Base-by-base conservation (phyloP, 805 yeast species). In the Metschnikowia aberdeeniae region DNA sequence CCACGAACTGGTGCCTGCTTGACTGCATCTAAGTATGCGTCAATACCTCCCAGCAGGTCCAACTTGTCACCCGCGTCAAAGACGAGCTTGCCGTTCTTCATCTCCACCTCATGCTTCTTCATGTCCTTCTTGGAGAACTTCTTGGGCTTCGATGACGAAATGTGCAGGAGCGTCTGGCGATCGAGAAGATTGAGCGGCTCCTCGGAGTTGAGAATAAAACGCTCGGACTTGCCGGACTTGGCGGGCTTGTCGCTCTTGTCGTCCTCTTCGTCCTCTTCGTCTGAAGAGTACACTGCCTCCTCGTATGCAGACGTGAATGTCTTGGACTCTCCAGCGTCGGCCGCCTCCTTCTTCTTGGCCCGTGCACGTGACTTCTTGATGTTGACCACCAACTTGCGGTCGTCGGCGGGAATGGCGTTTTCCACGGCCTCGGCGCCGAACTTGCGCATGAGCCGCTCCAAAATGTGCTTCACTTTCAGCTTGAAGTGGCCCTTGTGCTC, bases 401-500 rank as follows among this genome's bases (percentile, higher is more conserved):
- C 98, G 43, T 84, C 92, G 60, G 86, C 96, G 9, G 99, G 99
- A 68, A 93, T 89, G 42, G 81, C 78, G 43, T 70, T 70, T 60
- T 86, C 96, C 42, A 93, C 78, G n/a, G 72, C 76, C 29, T 90
- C 97, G 50, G 80, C 76, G n/a, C 98, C 97, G 61, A 88, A 89
- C 61, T 89, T 82, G 62, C 99, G 80, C 44, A 92, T 79, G 58
- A 93, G 72, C 57, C 98, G 80, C 73, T 93, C 99, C 51, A 93
- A 73, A 44, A 93, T 85, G 60, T 93, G 97, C 70, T 89, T 88
- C 31, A 93, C 92, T 65, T 88, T 92, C 11, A 90, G 79, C 63
- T 88, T 89, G 76, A 93, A 93, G 61, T 89, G 96, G 39, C 95
- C 95, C 59, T 89, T 88, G 66, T 92, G 97, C 62, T 90, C 97